A percentile compares a stretch with the other conserved stretches of the same genome.
These are phyloP conservation scores for Wickerhamomyces sp. DNA, from an alignment of 1,139 yeast species.

Conservation along the genomic window DNA sequence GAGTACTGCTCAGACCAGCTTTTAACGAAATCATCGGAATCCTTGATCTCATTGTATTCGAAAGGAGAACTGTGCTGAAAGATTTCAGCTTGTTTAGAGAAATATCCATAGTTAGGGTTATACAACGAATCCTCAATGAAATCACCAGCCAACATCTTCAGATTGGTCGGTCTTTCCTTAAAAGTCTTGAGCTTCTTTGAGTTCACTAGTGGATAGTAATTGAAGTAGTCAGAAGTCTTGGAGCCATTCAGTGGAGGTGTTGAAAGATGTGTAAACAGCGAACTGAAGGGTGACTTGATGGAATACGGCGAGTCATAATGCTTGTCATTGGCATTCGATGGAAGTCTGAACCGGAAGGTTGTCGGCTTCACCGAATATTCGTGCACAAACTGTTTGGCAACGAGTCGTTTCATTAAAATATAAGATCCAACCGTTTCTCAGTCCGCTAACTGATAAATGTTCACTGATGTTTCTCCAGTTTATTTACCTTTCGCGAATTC, in stretches of 20 bases:
- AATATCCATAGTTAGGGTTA: slow-evolving; percentile 79
- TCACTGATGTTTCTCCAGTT: no score
- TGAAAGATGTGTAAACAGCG: slow-evolving; percentile 13
- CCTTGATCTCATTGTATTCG: slow-evolving; percentile 52
- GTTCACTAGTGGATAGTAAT: slow-evolving; percentile 42
- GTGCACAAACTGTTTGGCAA: no score
- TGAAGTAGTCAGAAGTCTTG: slow-evolving; percentile 31
- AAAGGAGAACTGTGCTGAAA: slow-evolving; percentile 62
- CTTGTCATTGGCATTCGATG: slow-evolving; percentile 17
- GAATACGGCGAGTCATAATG: slow-evolving; percentile 14
- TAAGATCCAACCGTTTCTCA: no score
- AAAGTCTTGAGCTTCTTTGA: slow-evolving; percentile 43
- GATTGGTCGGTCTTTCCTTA: slow-evolving; percentile 49
- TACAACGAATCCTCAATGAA: slow-evolving; percentile 84
- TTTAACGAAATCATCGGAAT: slow-evolving; percentile 67
- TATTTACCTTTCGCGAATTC: no score
- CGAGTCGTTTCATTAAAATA: no score
- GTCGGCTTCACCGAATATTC: slow-evolving; percentile 36
- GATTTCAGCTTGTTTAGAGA: slow-evolving; percentile 72
- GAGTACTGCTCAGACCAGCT: slow-evolving; percentile 64
- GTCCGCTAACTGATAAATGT: no score
- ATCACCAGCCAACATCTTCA: slow-evolving; percentile 69
- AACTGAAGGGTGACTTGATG: slow-evolving; percentile 10
- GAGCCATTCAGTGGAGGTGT: slow-evolving; percentile 16
- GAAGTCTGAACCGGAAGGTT: slow-evolving; percentile 31